A percentile compares a stretch with the other conserved stretches of the same genome.
phyloP scores from a whole-genome alignment of 306 rosid genomes.

The Ceratonia siliqua region DNA sequence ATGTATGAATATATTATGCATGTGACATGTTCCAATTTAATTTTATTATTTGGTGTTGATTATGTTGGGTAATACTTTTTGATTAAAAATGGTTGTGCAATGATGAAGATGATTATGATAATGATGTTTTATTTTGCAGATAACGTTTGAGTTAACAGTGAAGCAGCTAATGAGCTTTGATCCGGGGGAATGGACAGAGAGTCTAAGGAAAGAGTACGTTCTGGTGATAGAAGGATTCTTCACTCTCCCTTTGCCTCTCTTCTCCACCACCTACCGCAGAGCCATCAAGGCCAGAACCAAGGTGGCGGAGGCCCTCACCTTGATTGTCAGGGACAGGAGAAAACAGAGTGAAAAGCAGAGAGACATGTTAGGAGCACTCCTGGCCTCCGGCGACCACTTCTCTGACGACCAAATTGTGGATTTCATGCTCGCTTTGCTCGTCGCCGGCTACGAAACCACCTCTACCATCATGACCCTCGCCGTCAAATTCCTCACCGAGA shows the following conservation, averaged over 20 bases:
- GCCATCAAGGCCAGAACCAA: slow-evolving; percentile 83
- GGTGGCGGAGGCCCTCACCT: slow-evolving; percentile 86
- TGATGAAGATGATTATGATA: background rate
- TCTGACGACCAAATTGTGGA: slow-evolving; percentile 86
- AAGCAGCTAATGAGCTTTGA: slow-evolving; percentile 97
- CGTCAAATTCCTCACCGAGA: slow-evolving; percentile 85
- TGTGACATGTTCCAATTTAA: background rate
- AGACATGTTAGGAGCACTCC: slow-evolving; percentile 75
- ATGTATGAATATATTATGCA: background rate
- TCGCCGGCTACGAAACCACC: slow-evolving; percentile 95
- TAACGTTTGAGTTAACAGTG: slow-evolving; percentile 93
- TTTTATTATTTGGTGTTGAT: too few relatives aligned
- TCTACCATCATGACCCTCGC: slow-evolving; percentile 97
- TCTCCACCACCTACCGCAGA: slow-evolving; percentile 82
- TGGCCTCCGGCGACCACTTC: slow-evolving; percentile 75
- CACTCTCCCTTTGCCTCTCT: slow-evolving; percentile 75
- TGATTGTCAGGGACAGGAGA: slow-evolving; percentile 76
- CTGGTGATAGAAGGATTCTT: slow-evolving; percentile 92
- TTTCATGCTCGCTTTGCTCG: slow-evolving; percentile 83
- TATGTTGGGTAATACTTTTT: background rate
- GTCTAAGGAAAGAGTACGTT: slow-evolving; percentile 76
- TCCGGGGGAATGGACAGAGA: slow-evolving; percentile 90
- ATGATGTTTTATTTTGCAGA: slow-evolving; percentile 45
- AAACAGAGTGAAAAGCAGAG: slow-evolving; percentile 42
- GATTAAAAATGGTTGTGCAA: slow-evolving; percentile 16